Evolutionary conservation across 768 basidiomycete species (phyloP).

Genomic region (Mycena alexandri): DNA sequence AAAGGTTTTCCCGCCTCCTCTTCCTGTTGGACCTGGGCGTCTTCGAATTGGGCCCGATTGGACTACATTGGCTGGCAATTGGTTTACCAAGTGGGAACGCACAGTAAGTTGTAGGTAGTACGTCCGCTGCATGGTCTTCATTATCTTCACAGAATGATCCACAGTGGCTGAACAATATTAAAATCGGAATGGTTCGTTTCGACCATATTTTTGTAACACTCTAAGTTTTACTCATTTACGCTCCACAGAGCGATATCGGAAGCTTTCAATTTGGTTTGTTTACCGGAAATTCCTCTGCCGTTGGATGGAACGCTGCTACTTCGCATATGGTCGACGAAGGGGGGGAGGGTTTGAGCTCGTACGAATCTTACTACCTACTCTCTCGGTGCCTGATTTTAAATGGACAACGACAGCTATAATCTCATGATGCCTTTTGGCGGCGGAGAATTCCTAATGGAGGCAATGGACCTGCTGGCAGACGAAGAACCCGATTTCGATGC

Average conservation of each 20-base stretch:
- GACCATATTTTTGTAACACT: not conserved
- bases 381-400: not conserved
- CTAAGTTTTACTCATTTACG: not conserved
- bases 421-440: slow-evolving; percentile 36
- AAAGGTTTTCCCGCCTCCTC: slow-evolving; percentile 49
- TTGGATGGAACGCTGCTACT: slow-evolving; percentile 55
- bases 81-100: slow-evolving; percentile 57
- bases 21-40: slow-evolving; percentile 51
- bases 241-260: slow-evolving; percentile 49
- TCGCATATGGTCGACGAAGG: slow-evolving; percentile 55
- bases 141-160: slow-evolving; percentile 47
- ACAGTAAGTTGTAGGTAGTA: slow-evolving; percentile 42
- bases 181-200: slow-evolving; percentile 50
- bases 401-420: slow-evolving; percentile 5
- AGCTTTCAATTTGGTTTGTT: slow-evolving; percentile 53
- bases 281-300: slow-evolving; percentile 51
- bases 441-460: slow-evolving; percentile 56
- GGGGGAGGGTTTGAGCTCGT: slow-evolving; percentile 49
- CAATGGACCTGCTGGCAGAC: slow-evolving; percentile 54
- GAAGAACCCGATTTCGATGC: slow-evolving; percentile 52
- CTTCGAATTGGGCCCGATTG: slow-evolving; percentile 55
- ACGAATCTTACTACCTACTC: slow-evolving; percentile 29
- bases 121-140: not conserved
- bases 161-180: slow-evolving; percentile 51
- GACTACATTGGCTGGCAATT: slow-evolving; percentile 53